These are phyloP conservation scores for Priceomyces melissophilus DNA, from an alignment of 805 yeast genomes.

Conservation along the genomic window DNA sequence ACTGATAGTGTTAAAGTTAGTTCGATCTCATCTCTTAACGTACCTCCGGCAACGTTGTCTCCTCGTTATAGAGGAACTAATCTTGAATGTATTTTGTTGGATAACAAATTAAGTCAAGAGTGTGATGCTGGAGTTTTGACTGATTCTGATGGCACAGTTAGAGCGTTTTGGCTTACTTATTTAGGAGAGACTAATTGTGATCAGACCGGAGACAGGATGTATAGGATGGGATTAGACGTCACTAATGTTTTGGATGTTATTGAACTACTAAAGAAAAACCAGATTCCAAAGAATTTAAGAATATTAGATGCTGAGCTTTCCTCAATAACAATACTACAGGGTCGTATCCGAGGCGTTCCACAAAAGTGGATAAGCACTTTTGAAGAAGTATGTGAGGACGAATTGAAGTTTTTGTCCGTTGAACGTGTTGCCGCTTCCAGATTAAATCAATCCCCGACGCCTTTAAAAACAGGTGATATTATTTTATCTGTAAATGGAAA, in stretches of 20 bases:
- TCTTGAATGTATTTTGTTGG: slow-evolving; percentile 71
- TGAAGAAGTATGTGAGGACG: slow-evolving; percentile 60
- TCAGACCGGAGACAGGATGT: slow-evolving; percentile 51
- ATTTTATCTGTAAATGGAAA: slow-evolving; percentile 65
- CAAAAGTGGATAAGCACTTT: slow-evolving; percentile 74
- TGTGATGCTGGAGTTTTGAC: slow-evolving; percentile 79
- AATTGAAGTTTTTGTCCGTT: slow-evolving; percentile 70
- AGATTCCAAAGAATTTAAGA: slow-evolving; percentile 49
- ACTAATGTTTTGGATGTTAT: slow-evolving; percentile 60
- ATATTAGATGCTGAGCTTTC: slow-evolving; percentile 79
- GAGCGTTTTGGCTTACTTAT: slow-evolving; percentile 83
- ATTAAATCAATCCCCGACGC: slow-evolving; percentile 23
- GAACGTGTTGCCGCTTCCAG: slow-evolving; percentile 58
- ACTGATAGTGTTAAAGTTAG: slow-evolving; percentile 74
- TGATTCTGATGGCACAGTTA: slow-evolving; percentile 71
- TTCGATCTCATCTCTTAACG: slow-evolving; percentile 68
- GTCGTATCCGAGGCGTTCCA: slow-evolving; percentile 83
- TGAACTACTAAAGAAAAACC: slow-evolving; percentile 47
- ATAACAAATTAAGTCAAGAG: slow-evolving; percentile 66
- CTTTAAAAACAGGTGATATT: slow-evolving; percentile 67
- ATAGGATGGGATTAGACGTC: slow-evolving; percentile 74
- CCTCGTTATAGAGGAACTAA: slow-evolving; percentile 88
- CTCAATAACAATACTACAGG: slow-evolving; percentile 64
- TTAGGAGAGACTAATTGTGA: slow-evolving; percentile 69
- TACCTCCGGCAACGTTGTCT: slow-evolving; percentile 62